phyloP scores from a whole-genome alignment of 2,329 filamentous ascomycete genomes.

The Xylariaceae sp. region DNA sequence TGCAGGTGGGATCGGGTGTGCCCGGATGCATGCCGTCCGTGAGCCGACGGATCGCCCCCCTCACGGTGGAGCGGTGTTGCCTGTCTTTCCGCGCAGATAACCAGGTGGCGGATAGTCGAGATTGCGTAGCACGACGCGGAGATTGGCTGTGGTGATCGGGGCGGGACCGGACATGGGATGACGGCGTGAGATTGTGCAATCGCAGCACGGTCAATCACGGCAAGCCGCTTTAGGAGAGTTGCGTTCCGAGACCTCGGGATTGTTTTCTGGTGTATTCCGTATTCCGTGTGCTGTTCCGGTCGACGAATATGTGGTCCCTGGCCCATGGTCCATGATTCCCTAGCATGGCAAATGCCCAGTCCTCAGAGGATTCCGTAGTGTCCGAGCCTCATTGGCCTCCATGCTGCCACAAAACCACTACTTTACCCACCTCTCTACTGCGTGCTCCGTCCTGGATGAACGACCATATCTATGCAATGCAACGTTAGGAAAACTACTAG shows the following conservation, averaged over 20 bases:
- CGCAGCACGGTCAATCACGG: constrained; percentile 9
- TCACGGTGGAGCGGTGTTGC: constrained; percentile 6
- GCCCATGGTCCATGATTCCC: no score
- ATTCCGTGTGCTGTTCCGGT: not conserved
- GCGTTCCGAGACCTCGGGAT: constrained; percentile 25
- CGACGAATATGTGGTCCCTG: no score
- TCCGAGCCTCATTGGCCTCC: not conserved
- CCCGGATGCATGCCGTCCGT: constrained; percentile 14
- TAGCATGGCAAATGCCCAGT: no score
- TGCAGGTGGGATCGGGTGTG: not conserved
- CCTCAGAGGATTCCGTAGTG: not conserved
- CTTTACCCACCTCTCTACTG: not conserved
- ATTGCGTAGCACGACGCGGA: constrained; percentile 19
- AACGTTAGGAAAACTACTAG: not conserved
- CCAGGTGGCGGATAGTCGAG: not conserved
- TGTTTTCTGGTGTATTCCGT: not conserved
- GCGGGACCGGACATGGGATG: constrained; percentile 18
- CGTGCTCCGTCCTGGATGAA: not conserved
- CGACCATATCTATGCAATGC: not conserved
- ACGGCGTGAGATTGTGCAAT: constrained; percentile 5
- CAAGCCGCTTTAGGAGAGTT: constrained; percentile 8
- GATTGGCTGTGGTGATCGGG: constrained; percentile 17
- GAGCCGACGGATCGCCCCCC: constrained; percentile 15
- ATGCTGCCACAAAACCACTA: not conserved
- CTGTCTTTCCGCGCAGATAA: constrained; percentile 1